These are phyloP conservation scores for Allium sativum DNA, from an alignment of 106 monocot genomes.

Conservation along the genomic window DNA sequence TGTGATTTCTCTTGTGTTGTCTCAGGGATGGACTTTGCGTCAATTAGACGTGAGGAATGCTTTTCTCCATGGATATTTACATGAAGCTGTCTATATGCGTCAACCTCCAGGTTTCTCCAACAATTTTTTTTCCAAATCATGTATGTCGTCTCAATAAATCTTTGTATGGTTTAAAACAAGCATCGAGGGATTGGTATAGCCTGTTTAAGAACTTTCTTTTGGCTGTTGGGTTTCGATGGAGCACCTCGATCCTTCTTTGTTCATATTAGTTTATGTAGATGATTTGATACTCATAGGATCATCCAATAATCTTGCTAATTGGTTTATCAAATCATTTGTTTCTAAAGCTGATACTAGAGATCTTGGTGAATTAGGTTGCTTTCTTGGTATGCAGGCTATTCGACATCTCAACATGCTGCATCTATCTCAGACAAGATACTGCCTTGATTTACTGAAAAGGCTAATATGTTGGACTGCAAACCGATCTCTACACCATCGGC, in stretches of 20 bases:
- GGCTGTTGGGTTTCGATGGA: not conserved
- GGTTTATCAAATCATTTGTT: not conserved
- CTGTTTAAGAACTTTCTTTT: not conserved
- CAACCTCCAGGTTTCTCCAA: not conserved
- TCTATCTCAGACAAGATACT: not conserved
- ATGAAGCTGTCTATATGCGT: not conserved
- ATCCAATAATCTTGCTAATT: not conserved
- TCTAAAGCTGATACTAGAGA: not conserved
- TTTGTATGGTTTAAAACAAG: conserved; percentile 1
- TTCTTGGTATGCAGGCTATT: not conserved
- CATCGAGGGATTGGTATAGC: not conserved
- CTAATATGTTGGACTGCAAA: not conserved
- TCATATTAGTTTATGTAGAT: not conserved
- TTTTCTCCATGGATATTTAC: not conserved
- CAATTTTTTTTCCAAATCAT: not conserved
- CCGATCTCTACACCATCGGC: not conserved
- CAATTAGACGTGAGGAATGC: not conserved
- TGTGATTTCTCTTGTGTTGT: not conserved
- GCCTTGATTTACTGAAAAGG: not conserved
- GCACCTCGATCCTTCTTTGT: not conserved
- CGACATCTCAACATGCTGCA: not conserved
- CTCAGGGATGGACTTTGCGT: not conserved
- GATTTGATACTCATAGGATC: not conserved
- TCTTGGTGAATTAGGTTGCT: not conserved
- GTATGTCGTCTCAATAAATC: not conserved